These are phyloP conservation scores for Babesia divergens DNA, from an alignment of 169 alveolate genomes.

Conservation along the genomic window DNA sequence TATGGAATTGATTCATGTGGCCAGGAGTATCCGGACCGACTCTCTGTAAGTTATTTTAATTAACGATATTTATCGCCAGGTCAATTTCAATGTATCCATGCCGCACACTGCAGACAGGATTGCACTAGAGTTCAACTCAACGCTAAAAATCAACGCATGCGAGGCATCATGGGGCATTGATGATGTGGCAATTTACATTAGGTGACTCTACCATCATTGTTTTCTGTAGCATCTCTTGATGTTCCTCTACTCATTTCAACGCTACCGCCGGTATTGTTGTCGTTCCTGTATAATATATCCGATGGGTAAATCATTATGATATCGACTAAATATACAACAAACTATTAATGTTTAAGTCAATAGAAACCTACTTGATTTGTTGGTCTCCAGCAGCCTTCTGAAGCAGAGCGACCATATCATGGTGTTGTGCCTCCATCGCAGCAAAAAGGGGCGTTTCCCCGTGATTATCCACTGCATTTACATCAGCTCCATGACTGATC, in stretches of 20 bases:
- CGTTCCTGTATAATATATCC: no score
- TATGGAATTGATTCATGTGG: slow-evolving; percentile 74
- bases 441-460: slow-evolving; percentile 64
- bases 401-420: slow-evolving; percentile 46
- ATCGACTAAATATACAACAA: no score
- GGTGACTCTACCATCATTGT: no score
- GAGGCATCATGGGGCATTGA: slow-evolving; percentile 82
- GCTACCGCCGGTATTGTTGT: no score
- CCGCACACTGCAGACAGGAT: slow-evolving; percentile 18
- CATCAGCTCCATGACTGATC: slow-evolving; percentile 19
- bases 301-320: no score
- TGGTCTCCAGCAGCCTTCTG: slow-evolving; percentile 53
- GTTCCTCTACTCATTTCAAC: no score
- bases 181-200: slow-evolving; percentile 69
- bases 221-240: no score
- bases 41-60: slow-evolving; percentile 36
- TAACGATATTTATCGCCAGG: slow-evolving; percentile 8
- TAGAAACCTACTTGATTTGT: slow-evolving; percentile 44
- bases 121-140: slow-evolving; percentile 57
- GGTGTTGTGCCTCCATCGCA: slow-evolving; percentile 66
- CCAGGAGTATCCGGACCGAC: slow-evolving; percentile 72
- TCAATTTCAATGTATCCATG: slow-evolving; percentile 39
- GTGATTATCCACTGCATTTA: slow-evolving; percentile 56
- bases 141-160: slow-evolving; percentile 66
- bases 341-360: no score